Evolutionary conservation across 2,329 filamentous ascomycete species (phyloP), one percentile per base, ranked within the genome.

Genomic region (Sarocladiaceae sp.): DNA sequence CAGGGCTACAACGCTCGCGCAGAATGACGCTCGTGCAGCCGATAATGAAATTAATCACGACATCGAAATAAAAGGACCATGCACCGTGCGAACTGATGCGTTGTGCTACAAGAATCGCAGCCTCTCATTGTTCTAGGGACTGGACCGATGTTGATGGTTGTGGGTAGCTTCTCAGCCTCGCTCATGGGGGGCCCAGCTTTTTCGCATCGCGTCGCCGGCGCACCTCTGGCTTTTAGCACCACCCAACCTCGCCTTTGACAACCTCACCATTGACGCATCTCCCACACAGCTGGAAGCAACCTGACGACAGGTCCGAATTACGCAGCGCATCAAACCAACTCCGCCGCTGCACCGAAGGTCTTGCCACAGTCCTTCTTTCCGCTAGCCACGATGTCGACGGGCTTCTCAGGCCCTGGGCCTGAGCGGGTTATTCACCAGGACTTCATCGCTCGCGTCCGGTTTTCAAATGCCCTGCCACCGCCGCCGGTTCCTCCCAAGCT

Each of bases 401-500:
- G 40, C 40, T 44, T 44, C 23, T 59, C 64, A 60, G 71, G 71
- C 60, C 64, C 68, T 57, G 75, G 77, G 66, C 44, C 44, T 29
- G 79, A 82, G 68, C 79, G 82, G 67, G 77, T 82, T 64, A 77
- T 85, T 62, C 90, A 96, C 66, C 94, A 99, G 73, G 94, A 99
- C 72, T 97, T 97, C 72, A 96, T 99, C 66, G 93, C 92, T 57
- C 88, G 92, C 62, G 90, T 97, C 64, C 84, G 94, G 70, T 99
- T 95, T 70, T 91, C 90, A 64, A 99, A 99, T 82, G 87, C 90
- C 60, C 84, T 99, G 15, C 94, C 94, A 58, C 92, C 94, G 57
- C 94, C 94, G 52, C 90, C 93, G 52, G 91, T 92, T 66, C 91
- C 93, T 1, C 94, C 94, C 1, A 99, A 99, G 77, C 86, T 99